A percentile compares a stretch with the other conserved stretches of the same genome.
phyloP scores from a whole-genome alignment of 306 rosid species.

The Cucurbita ficifolia region DNA sequence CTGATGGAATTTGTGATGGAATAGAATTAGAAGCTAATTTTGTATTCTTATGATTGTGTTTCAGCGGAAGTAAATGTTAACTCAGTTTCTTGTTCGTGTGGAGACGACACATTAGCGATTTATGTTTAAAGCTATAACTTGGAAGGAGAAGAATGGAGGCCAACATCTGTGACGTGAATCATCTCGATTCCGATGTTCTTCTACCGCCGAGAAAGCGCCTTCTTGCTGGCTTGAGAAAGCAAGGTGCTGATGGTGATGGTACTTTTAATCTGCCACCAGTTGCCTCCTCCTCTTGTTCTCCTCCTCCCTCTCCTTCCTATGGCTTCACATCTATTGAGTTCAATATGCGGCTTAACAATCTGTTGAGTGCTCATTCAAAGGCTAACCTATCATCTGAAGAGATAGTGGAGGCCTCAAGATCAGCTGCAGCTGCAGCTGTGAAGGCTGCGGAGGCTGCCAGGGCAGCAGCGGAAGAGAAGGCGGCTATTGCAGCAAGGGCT shows the following conservation, averaged over 20 bases:
- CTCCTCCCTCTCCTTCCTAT: constrained; percentile 35
- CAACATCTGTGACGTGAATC: constrained; percentile 55
- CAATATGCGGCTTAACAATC: constrained; percentile 45
- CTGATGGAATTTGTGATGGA: neutral
- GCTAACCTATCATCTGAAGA: constrained; percentile 56
- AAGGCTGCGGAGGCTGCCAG: constrained; percentile 71
- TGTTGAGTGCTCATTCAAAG: constrained; percentile 48
- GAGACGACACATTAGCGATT: constrained; percentile 22
- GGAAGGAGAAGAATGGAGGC: constrained; percentile 50
- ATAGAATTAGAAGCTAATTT: neutral
- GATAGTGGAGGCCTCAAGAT: constrained; percentile 53
- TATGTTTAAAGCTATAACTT: constrained; percentile 12
- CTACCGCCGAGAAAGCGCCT: constrained; percentile 93
- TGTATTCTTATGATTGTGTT: constrained; percentile 1
- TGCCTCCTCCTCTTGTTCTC: constrained; percentile 45
- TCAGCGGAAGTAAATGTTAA: constrained; percentile 18
- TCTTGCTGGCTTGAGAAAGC: constrained; percentile 89
- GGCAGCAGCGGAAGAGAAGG: constrained; percentile 69
- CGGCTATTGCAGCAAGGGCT: constrained; percentile 72
- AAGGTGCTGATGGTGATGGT: constrained; percentile 45
- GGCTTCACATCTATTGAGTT: constrained; percentile 35
- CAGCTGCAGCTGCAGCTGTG: constrained; percentile 45
- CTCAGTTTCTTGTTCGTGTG: constrained; percentile 14
- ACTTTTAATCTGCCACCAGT: constrained; percentile 30
- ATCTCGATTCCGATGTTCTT: constrained; percentile 81